phyloP scores from a whole-genome alignment of 306 rosid species.

The Lathyrus tuberosus region DNA sequence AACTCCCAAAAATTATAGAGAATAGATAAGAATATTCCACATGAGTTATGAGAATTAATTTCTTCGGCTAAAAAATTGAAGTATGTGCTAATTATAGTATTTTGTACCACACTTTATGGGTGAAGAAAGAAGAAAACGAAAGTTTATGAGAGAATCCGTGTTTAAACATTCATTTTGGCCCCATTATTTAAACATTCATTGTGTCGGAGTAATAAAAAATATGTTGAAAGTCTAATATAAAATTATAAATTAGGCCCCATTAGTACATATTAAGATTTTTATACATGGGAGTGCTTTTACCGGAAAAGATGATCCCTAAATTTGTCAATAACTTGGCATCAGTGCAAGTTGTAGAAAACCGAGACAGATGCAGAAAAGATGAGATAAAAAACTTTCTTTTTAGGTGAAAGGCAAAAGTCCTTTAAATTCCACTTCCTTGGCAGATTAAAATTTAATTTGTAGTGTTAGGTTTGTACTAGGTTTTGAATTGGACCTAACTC shows the following conservation, averaged over 20 bases:
- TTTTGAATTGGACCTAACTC: too few species aligned
- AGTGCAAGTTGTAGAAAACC: background rate
- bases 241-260: background rate
- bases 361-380: background rate
- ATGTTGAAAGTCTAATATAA: background rate
- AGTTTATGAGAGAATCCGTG: background rate
- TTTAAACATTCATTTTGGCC: background rate
- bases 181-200: background rate
- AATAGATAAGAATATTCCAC: conserved; percentile 15
- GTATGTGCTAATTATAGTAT: conserved; percentile 6
- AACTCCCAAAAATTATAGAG: conserved; percentile 8
- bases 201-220: background rate
- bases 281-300: background rate
- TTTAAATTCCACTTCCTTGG: background rate
- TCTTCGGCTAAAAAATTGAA: background rate
- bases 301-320: background rate
- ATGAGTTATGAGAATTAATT: conserved; percentile 5
- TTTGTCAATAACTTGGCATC: conserved; percentile 11
- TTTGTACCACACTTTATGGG: background rate
- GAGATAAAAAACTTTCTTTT: background rate
- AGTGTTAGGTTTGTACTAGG: too few species aligned
- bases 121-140: background rate
- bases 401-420: background rate
- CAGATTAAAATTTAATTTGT: conserved; percentile 2
- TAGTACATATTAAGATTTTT: conserved; percentile 17